These are phyloP conservation scores for Colletotrichum cordylinicola DNA, from an alignment of 2,329 filamentous ascomycete species.

Conservation along the genomic window DNA sequence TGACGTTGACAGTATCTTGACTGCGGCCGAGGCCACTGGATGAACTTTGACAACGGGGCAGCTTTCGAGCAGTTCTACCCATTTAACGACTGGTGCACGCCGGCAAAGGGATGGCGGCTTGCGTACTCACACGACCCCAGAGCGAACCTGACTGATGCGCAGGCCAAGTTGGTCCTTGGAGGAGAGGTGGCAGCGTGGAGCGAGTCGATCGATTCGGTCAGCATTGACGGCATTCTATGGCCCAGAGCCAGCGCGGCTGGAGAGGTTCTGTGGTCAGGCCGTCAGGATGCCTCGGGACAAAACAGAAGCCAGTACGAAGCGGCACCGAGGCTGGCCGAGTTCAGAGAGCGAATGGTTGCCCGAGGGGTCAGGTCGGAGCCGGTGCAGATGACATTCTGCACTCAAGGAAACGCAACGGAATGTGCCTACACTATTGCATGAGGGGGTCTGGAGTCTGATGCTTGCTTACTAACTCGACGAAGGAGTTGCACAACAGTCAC, in stretches of 20 bases:
- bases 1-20: constrained; percentile 70
- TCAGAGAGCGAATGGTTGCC: constrained; percentile 77
- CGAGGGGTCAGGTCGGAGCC: constrained; percentile 68
- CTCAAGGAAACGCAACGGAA: constrained; percentile 55
- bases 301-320: constrained; percentile 77
- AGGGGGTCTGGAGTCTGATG: not conserved
- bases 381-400: constrained; percentile 77
- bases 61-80: constrained; percentile 64
- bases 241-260: constrained; percentile 76
- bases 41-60: constrained; percentile 69
- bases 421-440: constrained; percentile 13
- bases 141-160: constrained; percentile 63
- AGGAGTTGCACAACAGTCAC: not conserved
- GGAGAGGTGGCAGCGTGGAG: constrained; percentile 85
- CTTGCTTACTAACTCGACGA: not conserved
- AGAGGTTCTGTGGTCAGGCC: constrained; percentile 82
- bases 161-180: constrained; percentile 74
- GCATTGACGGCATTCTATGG: constrained; percentile 79
- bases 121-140: constrained; percentile 83
- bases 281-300: constrained; percentile 66
- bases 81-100: constrained; percentile 82
- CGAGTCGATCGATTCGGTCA: constrained; percentile 79
- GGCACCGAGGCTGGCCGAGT: constrained; percentile 72
- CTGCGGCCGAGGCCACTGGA: constrained; percentile 81
- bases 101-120: constrained; percentile 81